phyloP scores from a whole-genome alignment of 202 grass and related monocot genomes.

The Carex arenaria region DNA sequence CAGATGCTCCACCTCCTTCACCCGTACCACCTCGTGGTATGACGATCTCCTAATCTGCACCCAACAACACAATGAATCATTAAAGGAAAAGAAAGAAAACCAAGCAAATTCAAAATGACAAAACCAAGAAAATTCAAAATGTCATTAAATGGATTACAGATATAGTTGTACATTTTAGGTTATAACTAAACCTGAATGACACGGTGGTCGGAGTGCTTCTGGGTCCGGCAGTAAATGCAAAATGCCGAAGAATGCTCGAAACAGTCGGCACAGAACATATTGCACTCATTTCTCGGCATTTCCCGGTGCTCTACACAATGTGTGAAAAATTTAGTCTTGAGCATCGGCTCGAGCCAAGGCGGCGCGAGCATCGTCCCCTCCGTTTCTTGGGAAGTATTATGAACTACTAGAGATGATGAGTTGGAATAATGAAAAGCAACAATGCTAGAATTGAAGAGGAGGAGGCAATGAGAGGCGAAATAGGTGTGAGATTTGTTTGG shows the following conservation, averaged over 20 bases:
- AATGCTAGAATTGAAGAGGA: not conserved
- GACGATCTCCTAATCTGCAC: slow-evolving; percentile 83
- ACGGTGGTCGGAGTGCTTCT: slow-evolving; percentile 59
- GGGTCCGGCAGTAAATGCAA: slow-evolving; percentile 87
- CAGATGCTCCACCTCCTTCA: slow-evolving; percentile 62
- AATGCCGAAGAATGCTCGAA: slow-evolving; percentile 43
- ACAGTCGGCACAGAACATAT: slow-evolving; percentile 97
- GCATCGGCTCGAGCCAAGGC: slow-evolving; percentile 78
- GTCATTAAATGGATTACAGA: not conserved
- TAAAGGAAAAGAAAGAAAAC: not conserved
- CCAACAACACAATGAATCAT: not conserved
- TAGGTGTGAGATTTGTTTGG: slow-evolving; percentile 21
- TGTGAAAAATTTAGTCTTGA: slow-evolving; percentile 68
- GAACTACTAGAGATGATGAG: not conserved
- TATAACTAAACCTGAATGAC: slow-evolving; percentile 73
- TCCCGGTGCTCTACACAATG: slow-evolving; percentile 58
- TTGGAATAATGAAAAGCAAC: not conserved
- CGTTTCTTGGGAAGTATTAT: not conserved
- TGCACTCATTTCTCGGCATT: slow-evolving; percentile 75
- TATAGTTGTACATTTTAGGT: not conserved
- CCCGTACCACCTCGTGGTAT: slow-evolving; percentile 95
- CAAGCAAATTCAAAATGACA: not conserved
- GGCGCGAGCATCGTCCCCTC: slow-evolving; percentile 30
- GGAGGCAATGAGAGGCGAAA: slow-evolving; percentile 4
- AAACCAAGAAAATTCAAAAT: not conserved